Percentiles rank a stretch among this genome's conserved stretches.
These are phyloP conservation scores for Globisporangium apiculatum DNA, from an alignment of 352 stramenopile species.

Conservation along the genomic window DNA sequence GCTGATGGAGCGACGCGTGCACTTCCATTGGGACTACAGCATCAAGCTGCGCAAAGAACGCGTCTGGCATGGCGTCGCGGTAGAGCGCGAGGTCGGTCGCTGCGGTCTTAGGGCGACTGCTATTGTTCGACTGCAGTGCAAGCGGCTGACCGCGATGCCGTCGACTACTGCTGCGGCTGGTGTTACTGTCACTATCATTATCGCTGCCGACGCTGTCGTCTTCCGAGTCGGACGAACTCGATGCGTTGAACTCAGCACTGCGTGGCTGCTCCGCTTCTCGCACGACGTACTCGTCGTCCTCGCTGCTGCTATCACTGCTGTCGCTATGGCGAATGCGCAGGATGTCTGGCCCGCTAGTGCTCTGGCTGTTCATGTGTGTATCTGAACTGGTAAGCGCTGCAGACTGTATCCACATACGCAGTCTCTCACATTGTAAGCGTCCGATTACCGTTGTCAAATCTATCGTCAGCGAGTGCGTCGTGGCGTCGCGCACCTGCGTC, in stretches of 20 bases:
- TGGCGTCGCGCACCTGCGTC: too few relatives aligned
- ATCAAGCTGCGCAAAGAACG: slow-evolving; percentile 39
- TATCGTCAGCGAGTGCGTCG: too few relatives aligned
- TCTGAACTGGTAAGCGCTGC: too few relatives aligned
- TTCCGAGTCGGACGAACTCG: slow-evolving; percentile 46
- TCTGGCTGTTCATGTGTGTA: not conserved
- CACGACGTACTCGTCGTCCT: slow-evolving; percentile 50
- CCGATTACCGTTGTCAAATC: too few relatives aligned
- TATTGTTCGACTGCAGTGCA: not conserved
- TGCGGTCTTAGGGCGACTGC: slow-evolving; percentile 37
- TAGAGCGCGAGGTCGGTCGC: slow-evolving; percentile 50
- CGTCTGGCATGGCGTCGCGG: slow-evolving; percentile 38
- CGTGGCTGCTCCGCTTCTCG: slow-evolving; percentile 45
- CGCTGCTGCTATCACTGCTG: slow-evolving; percentile 1
- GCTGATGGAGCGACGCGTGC: too few relatives aligned
- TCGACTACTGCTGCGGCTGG: not conserved
- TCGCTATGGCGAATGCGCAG: slow-evolving; percentile 11
- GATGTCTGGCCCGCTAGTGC: slow-evolving; percentile 5
- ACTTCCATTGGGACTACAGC: too few relatives aligned
- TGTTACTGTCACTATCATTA: slow-evolving; percentile 2
- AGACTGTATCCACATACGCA: too few relatives aligned
- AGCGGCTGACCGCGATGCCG: not conserved
- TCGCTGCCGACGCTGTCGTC: slow-evolving; percentile 10
- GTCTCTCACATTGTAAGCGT: too few relatives aligned
- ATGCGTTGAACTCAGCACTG: slow-evolving; percentile 46